phyloP scores from a whole-genome alignment of 2,329 filamentous ascomycete genomes.

The Triangularia setosa region DNA sequence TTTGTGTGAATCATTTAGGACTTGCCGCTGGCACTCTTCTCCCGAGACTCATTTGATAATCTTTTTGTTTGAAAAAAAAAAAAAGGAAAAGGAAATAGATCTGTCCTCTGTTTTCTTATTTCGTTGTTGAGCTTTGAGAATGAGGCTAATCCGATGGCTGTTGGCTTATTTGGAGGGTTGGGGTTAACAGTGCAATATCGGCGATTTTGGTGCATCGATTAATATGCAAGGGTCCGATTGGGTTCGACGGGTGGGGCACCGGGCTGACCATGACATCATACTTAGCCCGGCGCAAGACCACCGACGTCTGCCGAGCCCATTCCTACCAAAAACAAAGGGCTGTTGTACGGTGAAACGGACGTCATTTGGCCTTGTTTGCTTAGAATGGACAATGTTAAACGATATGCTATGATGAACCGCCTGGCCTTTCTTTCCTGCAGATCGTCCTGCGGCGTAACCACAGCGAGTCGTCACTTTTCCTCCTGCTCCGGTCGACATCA shows the following conservation, averaged over 20 bases:
- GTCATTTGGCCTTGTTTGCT: constrained; percentile 3
- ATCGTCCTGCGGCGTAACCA: constrained; percentile 1
- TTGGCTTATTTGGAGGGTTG: not conserved
- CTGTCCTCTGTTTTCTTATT: too few species aligned
- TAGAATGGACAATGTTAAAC: not conserved
- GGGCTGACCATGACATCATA: constrained; percentile 1
- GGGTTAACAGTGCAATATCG: not conserved
- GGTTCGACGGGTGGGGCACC: not conserved
- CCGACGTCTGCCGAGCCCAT: constrained; percentile 4
- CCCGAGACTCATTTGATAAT: too few species aligned
- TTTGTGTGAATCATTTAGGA: too few species aligned
- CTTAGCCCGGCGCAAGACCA: constrained; percentile 4
- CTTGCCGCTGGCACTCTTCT: too few species aligned
- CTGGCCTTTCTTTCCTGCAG: not conserved
- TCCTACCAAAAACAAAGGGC: constrained; percentile 1
- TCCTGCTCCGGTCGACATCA: not conserved
- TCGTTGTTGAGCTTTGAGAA: not conserved
- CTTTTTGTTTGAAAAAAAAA: too few species aligned
- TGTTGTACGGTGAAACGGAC: not conserved
- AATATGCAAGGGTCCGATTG: not conserved
- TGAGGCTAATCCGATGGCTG: not conserved
- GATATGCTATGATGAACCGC: not conserved
- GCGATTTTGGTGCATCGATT: not conserved
- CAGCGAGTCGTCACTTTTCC: not conserved
- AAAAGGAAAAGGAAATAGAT: too few species aligned